Base-by-base conservation (phyloP, 306 rosid genomes). In the Lupinus albus region DNA sequence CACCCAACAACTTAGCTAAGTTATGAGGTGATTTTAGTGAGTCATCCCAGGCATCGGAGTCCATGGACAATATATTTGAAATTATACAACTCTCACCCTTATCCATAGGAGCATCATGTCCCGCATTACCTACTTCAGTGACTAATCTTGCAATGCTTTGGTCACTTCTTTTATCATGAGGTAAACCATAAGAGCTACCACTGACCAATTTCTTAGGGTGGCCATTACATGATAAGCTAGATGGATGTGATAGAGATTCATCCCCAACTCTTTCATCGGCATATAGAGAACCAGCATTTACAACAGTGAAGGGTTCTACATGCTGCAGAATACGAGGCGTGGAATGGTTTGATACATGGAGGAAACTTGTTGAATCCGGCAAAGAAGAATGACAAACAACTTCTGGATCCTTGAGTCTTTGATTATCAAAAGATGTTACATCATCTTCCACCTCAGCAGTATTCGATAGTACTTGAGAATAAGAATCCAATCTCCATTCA, bases 391-490 rank as follows among this genome's bases (percentile, higher is more conserved):
- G 87, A 63, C 82, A 82, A 59, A 84, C 55, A 75, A 86, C 84
- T 84, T 90, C 97, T 44, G 97, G 96, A 81, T 94, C 97, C 80
- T 82, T 91, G n/a, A 86, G 96, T 76, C 99, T 83, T 78, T 88
- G 97, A 81, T 84, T 91, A 76, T 85, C 94, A 80, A 94, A 91
- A 70, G 88, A 88, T 54, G 83, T 68, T 62, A 85, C 76, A 82
- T 94, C 99, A 72, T 90, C 99, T 80, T 94, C 99, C 30, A 84
- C 73, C 58, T 84, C 92, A 59, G 72, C 38, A 66, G 73, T 58
- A 48, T 75, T 61, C 8, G 81, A 54, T 11, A 57, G 49, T 30
- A 55, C 61, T 62, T 64, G 80, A 21, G 86, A 48, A 46, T 76
- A 84, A 6, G 85, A 75, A 64, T 85, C 81, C 16, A 81, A 72